Conservation (phyloP, 164 flowering plant species). For the Kingdonia uniflora region DNA sequence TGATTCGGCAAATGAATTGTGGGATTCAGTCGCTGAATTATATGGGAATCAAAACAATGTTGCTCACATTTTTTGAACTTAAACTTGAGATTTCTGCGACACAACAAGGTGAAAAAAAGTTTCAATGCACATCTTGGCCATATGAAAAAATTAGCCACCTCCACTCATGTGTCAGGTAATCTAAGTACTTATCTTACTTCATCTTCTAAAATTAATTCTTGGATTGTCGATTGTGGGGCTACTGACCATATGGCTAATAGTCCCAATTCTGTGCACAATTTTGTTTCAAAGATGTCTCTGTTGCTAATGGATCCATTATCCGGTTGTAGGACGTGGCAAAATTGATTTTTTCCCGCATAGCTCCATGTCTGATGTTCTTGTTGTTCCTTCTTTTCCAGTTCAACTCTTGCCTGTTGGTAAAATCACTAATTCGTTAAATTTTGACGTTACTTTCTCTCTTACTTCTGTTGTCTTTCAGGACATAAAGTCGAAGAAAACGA, state of each 20-base stretch:
- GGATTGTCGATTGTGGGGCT: conserved; percentile 5
- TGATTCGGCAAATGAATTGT: background rate
- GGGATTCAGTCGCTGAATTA: background rate
- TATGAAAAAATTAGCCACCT: conserved; percentile 1
- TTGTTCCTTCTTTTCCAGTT: too few species aligned
- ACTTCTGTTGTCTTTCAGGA: background rate
- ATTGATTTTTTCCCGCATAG: background rate
- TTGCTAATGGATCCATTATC: background rate
- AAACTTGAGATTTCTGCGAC: conserved; percentile 5
- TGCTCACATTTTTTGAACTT: conserved; percentile 4
- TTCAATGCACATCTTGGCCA: conserved; percentile 10
- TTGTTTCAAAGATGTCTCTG: background rate
- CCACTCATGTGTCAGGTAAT: background rate
- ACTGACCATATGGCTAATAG: conserved; percentile 2
- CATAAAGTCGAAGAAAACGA: background rate
- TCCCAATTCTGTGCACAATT: background rate
- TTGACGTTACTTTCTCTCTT: background rate
- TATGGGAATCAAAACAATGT: conserved; percentile 11
- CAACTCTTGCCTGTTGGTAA: too few species aligned
- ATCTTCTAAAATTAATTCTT: background rate
- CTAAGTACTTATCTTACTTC: background rate
- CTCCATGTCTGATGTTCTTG: conserved; percentile 1
- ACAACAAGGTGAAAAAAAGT: conserved; percentile 1
- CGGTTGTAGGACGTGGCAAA: conserved; percentile 3
- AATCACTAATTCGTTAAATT: conserved; percentile 1